Percentiles rank a stretch among this genome's conserved stretches.
These are phyloP conservation scores for Coemansia sp. DNA, from an alignment of 192 early-diverging fungal genomes.

Conservation along the genomic window DNA sequence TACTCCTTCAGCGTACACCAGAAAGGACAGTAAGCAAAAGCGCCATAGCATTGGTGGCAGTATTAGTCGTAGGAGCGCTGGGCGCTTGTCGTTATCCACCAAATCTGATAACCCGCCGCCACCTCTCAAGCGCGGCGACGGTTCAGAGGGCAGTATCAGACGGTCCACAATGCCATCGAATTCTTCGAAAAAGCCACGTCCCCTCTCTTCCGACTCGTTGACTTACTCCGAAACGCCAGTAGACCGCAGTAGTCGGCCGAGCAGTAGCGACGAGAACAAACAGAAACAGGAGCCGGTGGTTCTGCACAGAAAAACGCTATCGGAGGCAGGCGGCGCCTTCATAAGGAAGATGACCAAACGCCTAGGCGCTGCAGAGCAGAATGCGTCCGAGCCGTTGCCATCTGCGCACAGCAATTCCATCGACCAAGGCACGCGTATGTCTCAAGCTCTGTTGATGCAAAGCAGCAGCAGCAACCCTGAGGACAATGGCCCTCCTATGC, in stretches of 20 bases:
- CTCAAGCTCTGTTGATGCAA: too few species aligned
- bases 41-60: neutral
- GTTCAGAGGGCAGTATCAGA: slow-evolving; percentile 15
- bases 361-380: neutral
- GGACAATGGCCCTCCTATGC: neutral
- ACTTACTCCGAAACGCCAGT: slow-evolving; percentile 28
- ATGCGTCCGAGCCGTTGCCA: slow-evolving; percentile 2
- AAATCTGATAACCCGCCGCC: neutral
- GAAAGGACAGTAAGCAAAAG: neutral
- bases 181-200: slow-evolving; percentile 24
- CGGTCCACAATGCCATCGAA: slow-evolving; percentile 4
- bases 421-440: neutral
- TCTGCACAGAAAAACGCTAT: slow-evolving; percentile 15
- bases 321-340: slow-evolving; percentile 17
- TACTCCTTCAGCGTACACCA: slow-evolving; percentile 3
- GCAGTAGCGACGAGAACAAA: slow-evolving; percentile 26
- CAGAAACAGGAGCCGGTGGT: slow-evolving; percentile 1
- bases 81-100: neutral
- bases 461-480: too few species aligned
- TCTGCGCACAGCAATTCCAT: slow-evolving; percentile 3
- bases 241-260: slow-evolving; percentile 27
- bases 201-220: slow-evolving; percentile 35
- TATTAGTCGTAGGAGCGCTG: slow-evolving; percentile 8
- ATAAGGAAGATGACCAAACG: slow-evolving; percentile 3
- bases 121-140: neutral